A percentile compares a stretch with the other conserved stretches of the same genome.
phyloP scores from a whole-genome alignment of 129 eudicot species.

The Flaveria brownii region DNA sequence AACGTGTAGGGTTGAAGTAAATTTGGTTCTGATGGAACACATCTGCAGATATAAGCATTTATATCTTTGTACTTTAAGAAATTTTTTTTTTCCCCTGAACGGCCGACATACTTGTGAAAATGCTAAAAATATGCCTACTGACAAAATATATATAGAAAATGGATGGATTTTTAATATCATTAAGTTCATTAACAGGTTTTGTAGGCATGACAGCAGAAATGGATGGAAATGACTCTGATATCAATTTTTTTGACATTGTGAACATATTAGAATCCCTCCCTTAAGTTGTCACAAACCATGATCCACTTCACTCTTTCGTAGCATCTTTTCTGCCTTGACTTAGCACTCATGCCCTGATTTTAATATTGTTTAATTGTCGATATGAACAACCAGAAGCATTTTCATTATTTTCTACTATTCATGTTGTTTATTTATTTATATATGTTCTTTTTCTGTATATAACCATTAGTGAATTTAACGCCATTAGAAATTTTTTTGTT shows the following conservation, averaged over 20 bases:
- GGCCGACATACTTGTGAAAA: constrained; percentile 6
- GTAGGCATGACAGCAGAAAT: neutral
- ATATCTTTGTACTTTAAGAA: neutral
- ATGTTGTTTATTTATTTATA: too few relatives aligned
- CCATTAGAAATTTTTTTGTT: too few relatives aligned
- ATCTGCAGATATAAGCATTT: neutral
- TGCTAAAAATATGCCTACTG: neutral
- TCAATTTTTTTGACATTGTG: neutral
- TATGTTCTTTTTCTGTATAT: too few relatives aligned
- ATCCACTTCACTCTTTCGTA: neutral
- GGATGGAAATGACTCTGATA: neutral
- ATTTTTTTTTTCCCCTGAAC: neutral
- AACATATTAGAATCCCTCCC: neutral
- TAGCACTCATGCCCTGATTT: neutral
- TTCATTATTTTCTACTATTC: too few relatives aligned
- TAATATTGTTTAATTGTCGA: neutral
- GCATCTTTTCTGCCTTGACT: neutral
- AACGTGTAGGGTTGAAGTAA: constrained; percentile 2
- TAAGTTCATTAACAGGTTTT: neutral
- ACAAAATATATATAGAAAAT: neutral
- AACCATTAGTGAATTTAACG: too few relatives aligned
- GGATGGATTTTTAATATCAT: neutral
- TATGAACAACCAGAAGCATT: too few relatives aligned
- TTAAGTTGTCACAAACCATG: constrained; percentile 13
- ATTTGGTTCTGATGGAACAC: constrained; percentile 3